Percentiles rank a stretch among this genome's conserved stretches.
Conservation (phyloP, 2,329 filamentous ascomycete species). For the Penicillium sp. region DNA sequence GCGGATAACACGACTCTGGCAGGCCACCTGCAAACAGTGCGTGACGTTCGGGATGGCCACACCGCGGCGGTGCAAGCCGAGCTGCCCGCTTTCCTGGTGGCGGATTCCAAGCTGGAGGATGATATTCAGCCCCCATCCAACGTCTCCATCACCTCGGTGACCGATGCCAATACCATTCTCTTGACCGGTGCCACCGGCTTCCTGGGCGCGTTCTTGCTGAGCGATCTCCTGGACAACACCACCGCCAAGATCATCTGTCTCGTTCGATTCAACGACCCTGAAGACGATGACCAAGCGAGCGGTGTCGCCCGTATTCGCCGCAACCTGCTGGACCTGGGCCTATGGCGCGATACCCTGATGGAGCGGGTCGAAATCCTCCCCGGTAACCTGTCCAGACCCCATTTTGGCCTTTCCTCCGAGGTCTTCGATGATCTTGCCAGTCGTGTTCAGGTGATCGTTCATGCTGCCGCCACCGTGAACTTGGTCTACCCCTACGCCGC, state of each 20-base stretch:
- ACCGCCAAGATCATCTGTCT: slow-evolving; percentile 65
- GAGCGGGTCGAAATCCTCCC: slow-evolving; percentile 71
- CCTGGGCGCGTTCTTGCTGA: slow-evolving; percentile 67
- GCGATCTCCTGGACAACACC: slow-evolving; percentile 61
- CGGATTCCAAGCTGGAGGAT: slow-evolving; percentile 61
- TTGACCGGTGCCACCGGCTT: slow-evolving; percentile 73
- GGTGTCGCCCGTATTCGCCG: slow-evolving; percentile 67
- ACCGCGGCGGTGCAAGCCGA: slow-evolving; percentile 70
- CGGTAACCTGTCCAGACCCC: slow-evolving; percentile 63
- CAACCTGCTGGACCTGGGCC: slow-evolving; percentile 69
- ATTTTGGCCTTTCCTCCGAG: slow-evolving; percentile 61
- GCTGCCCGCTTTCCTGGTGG: slow-evolving; percentile 61
- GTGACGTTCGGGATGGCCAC: slow-evolving; percentile 63
- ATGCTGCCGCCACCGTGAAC: slow-evolving; percentile 73
- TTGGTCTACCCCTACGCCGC: slow-evolving; percentile 77
- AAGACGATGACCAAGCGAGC: slow-evolving; percentile 56
- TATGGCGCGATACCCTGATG: slow-evolving; percentile 71
- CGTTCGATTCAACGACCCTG: slow-evolving; percentile 65
- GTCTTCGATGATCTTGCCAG: slow-evolving; percentile 59
- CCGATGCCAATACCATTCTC: slow-evolving; percentile 62
- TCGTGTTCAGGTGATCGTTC: slow-evolving; percentile 66
- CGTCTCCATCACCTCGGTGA: slow-evolving; percentile 52
- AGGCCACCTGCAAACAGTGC: slow-evolving; percentile 67
- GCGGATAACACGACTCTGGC: slow-evolving; percentile 66
- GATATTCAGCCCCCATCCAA: slow-evolving; percentile 57